These are phyloP conservation scores for Penicillium samsonianum DNA, from an alignment of 495 filamentous ascomycete genomes.

Conservation along the genomic window DNA sequence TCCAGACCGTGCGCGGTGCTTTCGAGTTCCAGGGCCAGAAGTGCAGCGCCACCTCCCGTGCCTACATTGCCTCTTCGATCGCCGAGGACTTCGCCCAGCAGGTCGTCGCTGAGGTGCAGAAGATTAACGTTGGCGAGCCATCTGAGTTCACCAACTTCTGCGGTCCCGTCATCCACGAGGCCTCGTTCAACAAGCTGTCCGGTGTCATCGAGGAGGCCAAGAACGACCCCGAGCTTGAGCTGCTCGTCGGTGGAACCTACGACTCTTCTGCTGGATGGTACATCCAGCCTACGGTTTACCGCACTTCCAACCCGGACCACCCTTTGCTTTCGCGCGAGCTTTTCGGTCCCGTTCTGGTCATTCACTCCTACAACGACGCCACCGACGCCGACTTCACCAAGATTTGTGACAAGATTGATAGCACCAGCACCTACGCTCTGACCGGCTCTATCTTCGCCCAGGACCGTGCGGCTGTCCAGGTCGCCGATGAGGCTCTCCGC, in stretches of 20 bases:
- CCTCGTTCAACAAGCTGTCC: conserved; percentile 54
- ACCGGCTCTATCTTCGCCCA: conserved; percentile 78
- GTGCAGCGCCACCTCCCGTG: conserved; percentile 78
- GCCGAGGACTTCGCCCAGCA: conserved; percentile 64
- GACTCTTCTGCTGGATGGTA: conserved; percentile 64
- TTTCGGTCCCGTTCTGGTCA: conserved; percentile 62
- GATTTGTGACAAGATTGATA: conserved; percentile 60
- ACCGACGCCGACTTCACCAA: conserved; percentile 51
- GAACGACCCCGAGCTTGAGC: conserved; percentile 60
- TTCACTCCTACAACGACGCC: conserved; percentile 61
- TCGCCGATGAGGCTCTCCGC: conserved; percentile 71
- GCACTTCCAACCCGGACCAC: conserved; percentile 63
- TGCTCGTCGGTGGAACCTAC: conserved; percentile 60
- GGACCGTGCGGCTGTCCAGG: conserved; percentile 64
- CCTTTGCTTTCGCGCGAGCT: conserved; percentile 62
- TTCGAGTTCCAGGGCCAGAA: conserved; percentile 90
- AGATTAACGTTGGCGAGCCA: conserved; percentile 68
- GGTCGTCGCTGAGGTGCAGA: conserved; percentile 64
- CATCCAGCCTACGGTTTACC: conserved; percentile 68
- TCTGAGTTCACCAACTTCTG: conserved; percentile 65
- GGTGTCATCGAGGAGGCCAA: conserved; percentile 63
- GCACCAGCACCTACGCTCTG: conserved; percentile 72
- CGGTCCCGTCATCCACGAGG: conserved; percentile 58
- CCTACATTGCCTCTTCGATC: conserved; percentile 70
- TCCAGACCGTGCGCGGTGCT: conserved; percentile 77